Base-by-base conservation (phyloP, 257 asterid species). In the Agastache rugosa region DNA sequence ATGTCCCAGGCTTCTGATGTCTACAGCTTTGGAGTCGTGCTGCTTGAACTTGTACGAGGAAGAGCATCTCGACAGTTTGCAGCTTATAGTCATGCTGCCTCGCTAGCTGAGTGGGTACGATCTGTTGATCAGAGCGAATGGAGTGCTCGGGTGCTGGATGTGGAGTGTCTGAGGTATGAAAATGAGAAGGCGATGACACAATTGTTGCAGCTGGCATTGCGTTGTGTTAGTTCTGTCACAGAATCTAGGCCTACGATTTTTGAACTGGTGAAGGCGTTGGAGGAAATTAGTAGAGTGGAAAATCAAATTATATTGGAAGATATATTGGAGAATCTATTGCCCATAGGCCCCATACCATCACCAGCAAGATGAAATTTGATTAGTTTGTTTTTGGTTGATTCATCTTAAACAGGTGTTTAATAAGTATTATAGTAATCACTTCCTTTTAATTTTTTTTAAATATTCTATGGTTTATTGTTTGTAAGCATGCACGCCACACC, bases 1-100 rank as follows among this genome's bases (percentile, higher is more conserved):
- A 42, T 74, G 29, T 81, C 84, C 23, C 74, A 71, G 12, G 78
- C 82, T 67, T 61, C 71, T 5, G 88, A 81, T 67, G 83, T 82
- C 5, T 82, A 82, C 60, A 79, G 85, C 71, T 82, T 79, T 4
- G 88, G 88, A 14, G 78, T 82, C 6, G 47, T 84, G 48, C 71
- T 84, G 17, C 68, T 82, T 53, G 81, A 79, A 39, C 71, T 84
- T 19, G 14, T 79, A 11, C 61, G 8, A 11, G 76, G 79, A 50
- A 68, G 27, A 65, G 9, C 59, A 67, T 11, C 72, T 12, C 56
- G 10, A 4, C 9, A 53, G 0, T 17, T 17, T 5, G 37, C 0
- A 0, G 37, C 37, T 5, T 7, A 5, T 31, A 1, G 37, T 31
- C 37, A 31, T 31, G n/a, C 25, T 23, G 23, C 2, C 50, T 56